Conservation (phyloP, 768 basidiomycete genomes). For the Fibroporia radiculosa region DNA sequence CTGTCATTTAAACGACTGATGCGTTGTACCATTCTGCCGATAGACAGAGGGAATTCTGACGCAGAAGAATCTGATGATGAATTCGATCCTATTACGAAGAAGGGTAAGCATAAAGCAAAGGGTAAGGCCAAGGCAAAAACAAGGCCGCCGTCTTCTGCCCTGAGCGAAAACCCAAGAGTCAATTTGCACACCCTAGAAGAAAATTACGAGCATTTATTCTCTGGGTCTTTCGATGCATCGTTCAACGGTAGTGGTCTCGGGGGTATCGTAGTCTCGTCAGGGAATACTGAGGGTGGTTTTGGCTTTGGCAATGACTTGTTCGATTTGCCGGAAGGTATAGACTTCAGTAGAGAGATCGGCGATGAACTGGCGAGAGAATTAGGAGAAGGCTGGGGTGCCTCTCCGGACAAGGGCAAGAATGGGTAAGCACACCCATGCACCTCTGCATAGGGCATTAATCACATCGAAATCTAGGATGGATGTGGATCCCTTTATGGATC, state of each 20-base stretch:
- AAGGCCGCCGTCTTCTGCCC: conserved; percentile 21
- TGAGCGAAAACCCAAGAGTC: conserved; percentile 39
- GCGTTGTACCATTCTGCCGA: not conserved
- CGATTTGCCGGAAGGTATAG: conserved; percentile 44
- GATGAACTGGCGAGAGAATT: conserved; percentile 73
- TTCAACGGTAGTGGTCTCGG: conserved; percentile 33
- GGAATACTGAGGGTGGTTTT: conserved; percentile 38
- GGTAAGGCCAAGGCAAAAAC: conserved; percentile 22
- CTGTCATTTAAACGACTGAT: not conserved
- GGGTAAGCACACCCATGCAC: not conserved
- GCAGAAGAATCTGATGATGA: conserved; percentile 39
- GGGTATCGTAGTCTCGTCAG: conserved; percentile 41
- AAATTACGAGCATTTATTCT: conserved; percentile 58
- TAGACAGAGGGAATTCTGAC: not conserved
- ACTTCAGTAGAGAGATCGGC: conserved; percentile 52
- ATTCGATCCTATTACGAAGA: conserved; percentile 33
- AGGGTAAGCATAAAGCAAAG: conserved; percentile 14
- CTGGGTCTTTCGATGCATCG: conserved; percentile 58
- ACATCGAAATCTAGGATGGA: not conserved
- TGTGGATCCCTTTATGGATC: not conserved
- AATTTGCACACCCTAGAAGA: conserved; percentile 64
- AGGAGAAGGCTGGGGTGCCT: conserved; percentile 58
- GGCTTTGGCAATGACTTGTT: conserved; percentile 47
- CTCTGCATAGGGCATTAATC: not conserved
- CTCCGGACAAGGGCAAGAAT: not conserved